Base-by-base conservation (phyloP, 768 basidiomycete genomes). In the Lactarius evosmus region DNA sequence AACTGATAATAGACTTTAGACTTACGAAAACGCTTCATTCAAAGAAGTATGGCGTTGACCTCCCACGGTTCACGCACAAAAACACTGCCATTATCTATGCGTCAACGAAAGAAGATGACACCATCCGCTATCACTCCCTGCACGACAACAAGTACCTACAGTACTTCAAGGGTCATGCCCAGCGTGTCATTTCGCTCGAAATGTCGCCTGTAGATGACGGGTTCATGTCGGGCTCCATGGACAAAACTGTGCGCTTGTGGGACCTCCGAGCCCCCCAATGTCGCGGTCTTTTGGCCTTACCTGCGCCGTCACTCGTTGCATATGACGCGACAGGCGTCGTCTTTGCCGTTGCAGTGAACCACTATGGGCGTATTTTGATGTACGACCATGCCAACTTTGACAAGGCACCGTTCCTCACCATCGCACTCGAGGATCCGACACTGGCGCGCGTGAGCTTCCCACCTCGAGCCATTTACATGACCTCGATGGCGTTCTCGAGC, bases 111-210 rank as follows among this genome's bases (percentile, higher is more conserved):
- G 91, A 91, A 74, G 92, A 98, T 74, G 93, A 98, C 72, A 94
- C 91, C 0, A 84, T 98, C 68, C 86, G 97, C 51, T 98, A 98
- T 74, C 93, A 96, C 70, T 95, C 93, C 1, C 74, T 96, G 56
- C 94, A 98, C 75, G 94, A 96, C 82, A 98, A 97, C 81, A 93
- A 90, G 73, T 99, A 95, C 74, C 77, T 98, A 34, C 86, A 89
- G 67, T 99, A 99, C 77, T 98, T 97, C 80, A 89, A 86, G 70
- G 97, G 97, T 0, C 97, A 99, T 78, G 94, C 86, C 68, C 89
- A 82, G 38, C 83, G 87, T 62, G 97, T 99, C 3, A 82, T 91
- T 36, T 96, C 95, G 0, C 78, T 99, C 12, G 90, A 95, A 72
- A 86, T 98, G 61, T 93, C 91, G 0, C 97, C 97, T 1, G 81